Percentiles rank a stretch among this genome's conserved stretches.
phyloP scores from a whole-genome alignment of 352 stramenopile species.

The Phytophthora citricola region DNA sequence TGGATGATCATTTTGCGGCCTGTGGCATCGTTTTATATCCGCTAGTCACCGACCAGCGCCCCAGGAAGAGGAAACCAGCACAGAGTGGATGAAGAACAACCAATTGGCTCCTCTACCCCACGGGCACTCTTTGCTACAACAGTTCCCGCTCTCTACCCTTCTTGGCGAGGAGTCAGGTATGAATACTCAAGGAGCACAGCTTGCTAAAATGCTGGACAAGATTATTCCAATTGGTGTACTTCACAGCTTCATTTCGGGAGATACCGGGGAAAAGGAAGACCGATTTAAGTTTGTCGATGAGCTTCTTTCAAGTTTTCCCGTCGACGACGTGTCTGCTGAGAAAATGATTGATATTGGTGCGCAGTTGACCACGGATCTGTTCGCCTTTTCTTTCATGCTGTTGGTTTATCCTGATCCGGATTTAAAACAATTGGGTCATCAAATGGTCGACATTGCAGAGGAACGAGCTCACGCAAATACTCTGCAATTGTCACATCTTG shows the following conservation, averaged over 20 bases:
- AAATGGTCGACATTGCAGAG: conserved; percentile 60
- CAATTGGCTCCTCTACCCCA: conserved; percentile 21
- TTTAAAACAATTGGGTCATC: conserved; percentile 46
- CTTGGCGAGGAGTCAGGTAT: conserved; percentile 30
- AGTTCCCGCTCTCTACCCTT: conserved; percentile 47
- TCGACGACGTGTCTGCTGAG: not conserved
- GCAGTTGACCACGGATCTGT: conserved; percentile 74
- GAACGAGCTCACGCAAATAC: conserved; percentile 44
- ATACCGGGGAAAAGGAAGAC: conserved; percentile 6
- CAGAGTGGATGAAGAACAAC: conserved; percentile 29
- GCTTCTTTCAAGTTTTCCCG: conserved; percentile 33
- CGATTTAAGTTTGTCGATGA: conserved; percentile 51
- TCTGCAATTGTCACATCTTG: conserved; percentile 62
- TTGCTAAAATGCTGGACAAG: conserved; percentile 53
- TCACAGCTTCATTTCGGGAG: conserved; percentile 43
- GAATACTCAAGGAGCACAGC: conserved; percentile 17
- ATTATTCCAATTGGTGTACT: conserved; percentile 57
- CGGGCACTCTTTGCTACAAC: conserved; percentile 35
- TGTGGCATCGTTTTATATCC: conserved; percentile 57
- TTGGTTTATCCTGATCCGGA: conserved; percentile 28
- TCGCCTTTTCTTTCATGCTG: conserved; percentile 75
- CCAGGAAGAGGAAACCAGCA: conserved; percentile 21
- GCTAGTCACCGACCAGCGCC: conserved; percentile 18
- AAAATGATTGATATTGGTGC: conserved; percentile 36
- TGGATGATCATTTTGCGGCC: conserved; percentile 68